phyloP scores from a whole-genome alignment of 78 protist species.

The Dictyostelium discoideum region dicty_2.7 NC_007091.3:382501-383000 shows the following conservation, averaged over 20 bases:
- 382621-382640: constrained; percentile 61
- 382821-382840: constrained; percentile 83
- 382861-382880: background rate
- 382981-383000: background rate
- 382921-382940: background rate
- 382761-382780: constrained; percentile 72
- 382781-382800: constrained; percentile 47
- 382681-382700: constrained; percentile 65
- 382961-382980: constrained; percentile 53
- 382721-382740: constrained; percentile 58
- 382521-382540: constrained; percentile 73
- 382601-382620: constrained; percentile 64
- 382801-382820: constrained; percentile 68
- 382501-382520: constrained; percentile 68
- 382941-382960: constrained; percentile 17
- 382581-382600: constrained; percentile 67
- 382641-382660: constrained; percentile 79
- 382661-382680: constrained; percentile 52
- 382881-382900: constrained; percentile 26
- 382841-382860: constrained; percentile 80
- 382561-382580: constrained; percentile 58
- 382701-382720: constrained; percentile 76
- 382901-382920: background rate
- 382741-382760: constrained; percentile 80
- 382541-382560: constrained; percentile 76